These are phyloP conservation scores for Podaxis rugospora DNA, from an alignment of 768 basidiomycete genomes.

Conservation along the genomic window DNA sequence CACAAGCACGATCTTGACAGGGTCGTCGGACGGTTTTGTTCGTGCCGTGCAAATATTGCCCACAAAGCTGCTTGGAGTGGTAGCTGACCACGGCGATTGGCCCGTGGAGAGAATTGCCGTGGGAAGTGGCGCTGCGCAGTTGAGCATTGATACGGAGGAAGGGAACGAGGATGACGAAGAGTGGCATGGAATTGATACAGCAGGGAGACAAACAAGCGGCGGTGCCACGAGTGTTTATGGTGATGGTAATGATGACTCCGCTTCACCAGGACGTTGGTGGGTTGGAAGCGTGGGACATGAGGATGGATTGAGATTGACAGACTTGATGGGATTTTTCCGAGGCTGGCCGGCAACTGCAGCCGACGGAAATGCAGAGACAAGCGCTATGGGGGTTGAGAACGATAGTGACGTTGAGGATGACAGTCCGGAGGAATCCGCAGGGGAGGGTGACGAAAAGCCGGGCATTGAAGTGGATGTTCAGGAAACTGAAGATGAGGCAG, in stretches of 20 bases:
- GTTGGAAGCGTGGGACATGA: conserved; percentile 93
- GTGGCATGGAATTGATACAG: conserved; percentile 13
- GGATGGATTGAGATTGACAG: conserved; percentile 78
- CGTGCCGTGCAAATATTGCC: conserved; percentile 86
- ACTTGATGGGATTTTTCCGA: conserved; percentile 70
- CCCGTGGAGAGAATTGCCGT: conserved; percentile 86
- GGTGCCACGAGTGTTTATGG: conserved; percentile 12
- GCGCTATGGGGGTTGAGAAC: conserved; percentile 19
- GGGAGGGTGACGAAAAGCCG: neutral
- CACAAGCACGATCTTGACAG: conserved; percentile 73
- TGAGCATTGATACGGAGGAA: conserved; percentile 22
- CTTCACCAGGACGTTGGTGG: conserved; percentile 54
- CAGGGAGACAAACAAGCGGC: conserved; percentile 1
- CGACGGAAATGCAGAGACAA: conserved; percentile 32
- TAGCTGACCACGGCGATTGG: conserved; percentile 89
- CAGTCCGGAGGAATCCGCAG: conserved; percentile 17
- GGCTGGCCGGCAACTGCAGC: no score
- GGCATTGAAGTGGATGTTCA: conserved; percentile 13
- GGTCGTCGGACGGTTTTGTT: conserved; percentile 89
- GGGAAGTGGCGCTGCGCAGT: conserved; percentile 32
- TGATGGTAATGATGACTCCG: conserved; percentile 16
- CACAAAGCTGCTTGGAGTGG: conserved; percentile 84
- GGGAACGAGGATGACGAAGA: conserved; percentile 17
- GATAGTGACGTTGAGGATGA: conserved; percentile 23
- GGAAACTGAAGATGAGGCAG: conserved; percentile 18